phyloP scores from a whole-genome alignment of 176 grass and related monocot species.

The Lolium rigidum region DNA sequence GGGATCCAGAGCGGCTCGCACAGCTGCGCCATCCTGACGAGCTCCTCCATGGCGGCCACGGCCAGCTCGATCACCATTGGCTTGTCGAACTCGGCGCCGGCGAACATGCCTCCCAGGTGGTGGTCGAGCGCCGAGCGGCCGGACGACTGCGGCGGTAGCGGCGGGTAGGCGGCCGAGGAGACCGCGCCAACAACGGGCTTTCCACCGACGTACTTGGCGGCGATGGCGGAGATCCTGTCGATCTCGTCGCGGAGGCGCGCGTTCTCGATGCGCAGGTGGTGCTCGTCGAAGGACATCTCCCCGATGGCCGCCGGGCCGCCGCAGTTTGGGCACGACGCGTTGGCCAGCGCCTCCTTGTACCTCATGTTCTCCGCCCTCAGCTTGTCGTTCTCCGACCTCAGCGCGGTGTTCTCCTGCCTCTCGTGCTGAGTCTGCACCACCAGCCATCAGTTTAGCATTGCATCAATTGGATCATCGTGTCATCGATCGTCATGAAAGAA shows the following conservation, averaged over 20 bases:
- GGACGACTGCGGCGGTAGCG: constrained; percentile 22
- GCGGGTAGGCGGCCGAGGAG: constrained; percentile 31
- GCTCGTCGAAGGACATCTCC: constrained; percentile 96
- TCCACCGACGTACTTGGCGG: constrained; percentile 75
- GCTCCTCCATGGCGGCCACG: constrained; percentile 89
- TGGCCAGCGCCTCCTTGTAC: constrained; percentile 79
- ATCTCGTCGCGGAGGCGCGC: constrained; percentile 82
- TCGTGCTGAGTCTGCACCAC: constrained; percentile 76
- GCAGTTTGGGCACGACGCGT: constrained; percentile 82
- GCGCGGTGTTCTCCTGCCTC: constrained; percentile 73
- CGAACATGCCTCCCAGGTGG: constrained; percentile 57
- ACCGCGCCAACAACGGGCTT: constrained; percentile 47
- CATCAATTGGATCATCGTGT: background rate
- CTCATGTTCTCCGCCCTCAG: constrained; percentile 77
- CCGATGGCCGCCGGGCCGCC: constrained; percentile 75
- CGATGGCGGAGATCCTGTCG: constrained; percentile 85
- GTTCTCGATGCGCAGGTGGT: constrained; percentile 84
- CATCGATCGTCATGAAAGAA: background rate
- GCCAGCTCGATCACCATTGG: constrained; percentile 85
- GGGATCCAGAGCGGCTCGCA: constrained; percentile 72
- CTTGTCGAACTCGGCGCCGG: constrained; percentile 67
- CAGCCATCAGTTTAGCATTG: background rate
- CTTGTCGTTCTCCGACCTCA: constrained; percentile 78
- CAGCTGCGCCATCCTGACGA: constrained; percentile 76
- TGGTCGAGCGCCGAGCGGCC: constrained; percentile 57